These are phyloP conservation scores for Cystobasidiopsis lactophilus DNA, from an alignment of 768 basidiomycete species.

Conservation along the genomic window DNA sequence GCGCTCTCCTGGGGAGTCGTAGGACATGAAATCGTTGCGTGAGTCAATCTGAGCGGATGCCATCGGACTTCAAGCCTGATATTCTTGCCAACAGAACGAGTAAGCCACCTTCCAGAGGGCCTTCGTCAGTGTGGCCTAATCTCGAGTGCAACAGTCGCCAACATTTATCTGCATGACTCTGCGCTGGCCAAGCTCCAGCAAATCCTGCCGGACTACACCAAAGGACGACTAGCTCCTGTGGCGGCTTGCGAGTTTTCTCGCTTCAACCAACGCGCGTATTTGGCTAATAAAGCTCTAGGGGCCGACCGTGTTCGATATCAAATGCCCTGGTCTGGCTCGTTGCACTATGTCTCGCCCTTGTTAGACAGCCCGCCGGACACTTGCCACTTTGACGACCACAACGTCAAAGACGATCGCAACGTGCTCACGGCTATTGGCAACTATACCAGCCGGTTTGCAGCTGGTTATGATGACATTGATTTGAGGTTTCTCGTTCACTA, in stretches of 20 bases:
- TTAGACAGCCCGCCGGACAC: constrained; percentile 54
- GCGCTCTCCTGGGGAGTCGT: constrained; percentile 11
- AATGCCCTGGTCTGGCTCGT: constrained; percentile 8
- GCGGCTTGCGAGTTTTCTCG: constrained; percentile 39
- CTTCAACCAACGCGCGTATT: no score
- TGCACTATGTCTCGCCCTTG: constrained; percentile 33
- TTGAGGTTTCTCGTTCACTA: constrained; percentile 86
- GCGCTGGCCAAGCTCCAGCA: constrained; percentile 44
- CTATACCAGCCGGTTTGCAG: constrained; percentile 23
- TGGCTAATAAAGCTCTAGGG: constrained; percentile 49
- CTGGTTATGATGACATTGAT: constrained; percentile 29
- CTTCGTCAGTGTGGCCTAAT: no score
- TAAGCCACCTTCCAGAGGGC: no score
- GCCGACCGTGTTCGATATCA: constrained; percentile 11
- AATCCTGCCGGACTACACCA: constrained; percentile 36
- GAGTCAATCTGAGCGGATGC: no score
- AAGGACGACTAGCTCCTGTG: constrained; percentile 60
- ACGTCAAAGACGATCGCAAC: not conserved
- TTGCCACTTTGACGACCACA: constrained; percentile 45
- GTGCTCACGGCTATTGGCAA: constrained; percentile 30
- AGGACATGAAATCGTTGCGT: constrained; percentile 74
- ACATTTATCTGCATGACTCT: constrained; percentile 60
- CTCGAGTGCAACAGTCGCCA: constrained; percentile 50
- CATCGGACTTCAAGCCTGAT: no score
- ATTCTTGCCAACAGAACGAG: no score